phyloP scores from a whole-genome alignment of 768 basidiomycete genomes.

The Thelephora aurantiotincta region DNA sequence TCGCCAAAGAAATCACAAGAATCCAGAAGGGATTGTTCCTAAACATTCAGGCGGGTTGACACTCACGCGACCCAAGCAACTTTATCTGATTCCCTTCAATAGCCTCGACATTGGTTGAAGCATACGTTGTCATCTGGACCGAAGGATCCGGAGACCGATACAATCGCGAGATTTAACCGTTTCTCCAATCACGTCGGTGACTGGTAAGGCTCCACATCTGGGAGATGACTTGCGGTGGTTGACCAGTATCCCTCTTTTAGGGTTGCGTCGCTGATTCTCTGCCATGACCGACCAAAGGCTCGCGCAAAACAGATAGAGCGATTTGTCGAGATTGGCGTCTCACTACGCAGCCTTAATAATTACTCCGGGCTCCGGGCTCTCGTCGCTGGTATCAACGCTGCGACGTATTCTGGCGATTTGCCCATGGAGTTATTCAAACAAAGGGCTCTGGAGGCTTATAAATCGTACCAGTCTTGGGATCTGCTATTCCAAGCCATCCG shows the following conservation, averaged over 20 bases:
- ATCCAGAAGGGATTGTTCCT: conserved; percentile 57
- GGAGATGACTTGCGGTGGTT: conserved; percentile 4
- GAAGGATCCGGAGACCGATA: conserved; percentile 48
- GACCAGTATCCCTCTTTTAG: conserved; percentile 23
- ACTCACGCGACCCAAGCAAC: background rate
- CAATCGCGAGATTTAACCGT: conserved; percentile 59
- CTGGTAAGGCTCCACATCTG: conserved; percentile 36
- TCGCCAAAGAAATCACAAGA: conserved; percentile 81
- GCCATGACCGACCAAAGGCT: conserved; percentile 62
- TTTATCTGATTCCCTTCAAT: conserved; percentile 4
- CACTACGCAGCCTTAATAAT: conserved; percentile 74
- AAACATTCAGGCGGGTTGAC: conserved; percentile 50
- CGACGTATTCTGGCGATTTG: conserved; percentile 63
- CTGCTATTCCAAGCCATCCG: conserved; percentile 70
- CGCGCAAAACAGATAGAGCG: conserved; percentile 81
- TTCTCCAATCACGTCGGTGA: conserved; percentile 75
- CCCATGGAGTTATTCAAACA: conserved; percentile 62
- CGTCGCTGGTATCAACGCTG: conserved; percentile 84
- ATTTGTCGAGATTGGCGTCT: conserved; percentile 72
- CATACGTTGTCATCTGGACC: conserved; percentile 60
- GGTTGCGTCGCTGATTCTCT: conserved; percentile 84
- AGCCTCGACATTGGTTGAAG: conserved; percentile 84
- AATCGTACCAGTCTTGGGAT: conserved; percentile 72
- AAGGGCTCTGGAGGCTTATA: conserved; percentile 54
- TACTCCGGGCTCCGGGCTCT: conserved; percentile 88